Evolutionary conservation across 2,329 filamentous ascomycete species (phyloP).

Genomic region (Fusarium coffeatum): DNA sequence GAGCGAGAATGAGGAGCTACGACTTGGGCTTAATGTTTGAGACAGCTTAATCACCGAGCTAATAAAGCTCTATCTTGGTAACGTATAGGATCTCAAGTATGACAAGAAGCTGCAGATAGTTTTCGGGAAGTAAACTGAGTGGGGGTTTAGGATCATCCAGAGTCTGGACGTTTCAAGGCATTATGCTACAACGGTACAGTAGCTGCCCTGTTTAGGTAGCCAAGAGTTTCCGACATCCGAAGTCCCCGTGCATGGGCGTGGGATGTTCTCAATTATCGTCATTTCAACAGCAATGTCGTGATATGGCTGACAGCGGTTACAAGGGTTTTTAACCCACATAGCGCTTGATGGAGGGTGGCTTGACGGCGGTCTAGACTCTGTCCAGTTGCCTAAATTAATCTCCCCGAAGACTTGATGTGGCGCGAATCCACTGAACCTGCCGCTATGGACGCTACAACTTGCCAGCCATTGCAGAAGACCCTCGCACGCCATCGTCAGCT

Average conservation of each 20-base stretch:
- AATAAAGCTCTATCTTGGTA: background rate
- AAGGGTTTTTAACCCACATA: constrained; percentile 42
- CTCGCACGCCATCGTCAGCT: constrained; percentile 49
- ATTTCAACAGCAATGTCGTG: constrained; percentile 44
- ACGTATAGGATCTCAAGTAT: background rate
- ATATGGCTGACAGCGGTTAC: constrained; percentile 38
- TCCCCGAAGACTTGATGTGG: constrained; percentile 37
- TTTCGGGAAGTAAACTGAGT: constrained; percentile 4
- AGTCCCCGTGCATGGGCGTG: constrained; percentile 26
- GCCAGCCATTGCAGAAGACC: constrained; percentile 39
- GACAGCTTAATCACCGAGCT: background rate
- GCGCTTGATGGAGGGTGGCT: constrained; percentile 31
- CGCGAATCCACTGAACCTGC: constrained; percentile 23
- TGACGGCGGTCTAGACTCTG: constrained; percentile 17
- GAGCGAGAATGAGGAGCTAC: background rate
- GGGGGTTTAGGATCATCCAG: constrained; percentile 17
- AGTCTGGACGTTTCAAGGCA: constrained; percentile 13
- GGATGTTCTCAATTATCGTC: constrained; percentile 36
- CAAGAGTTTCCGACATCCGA: constrained; percentile 31
- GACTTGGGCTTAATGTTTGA: background rate
- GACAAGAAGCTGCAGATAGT: background rate
- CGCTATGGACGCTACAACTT: constrained; percentile 13
- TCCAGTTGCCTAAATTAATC: constrained; percentile 23
- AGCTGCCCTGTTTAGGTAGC: background rate
- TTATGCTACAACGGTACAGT: constrained; percentile 10